A percentile compares a stretch with the other conserved stretches of the same genome.
phyloP scores from a whole-genome alignment of 2,329 filamentous ascomycete species.

The Magnaporthiopsis rhizophila region DNA sequence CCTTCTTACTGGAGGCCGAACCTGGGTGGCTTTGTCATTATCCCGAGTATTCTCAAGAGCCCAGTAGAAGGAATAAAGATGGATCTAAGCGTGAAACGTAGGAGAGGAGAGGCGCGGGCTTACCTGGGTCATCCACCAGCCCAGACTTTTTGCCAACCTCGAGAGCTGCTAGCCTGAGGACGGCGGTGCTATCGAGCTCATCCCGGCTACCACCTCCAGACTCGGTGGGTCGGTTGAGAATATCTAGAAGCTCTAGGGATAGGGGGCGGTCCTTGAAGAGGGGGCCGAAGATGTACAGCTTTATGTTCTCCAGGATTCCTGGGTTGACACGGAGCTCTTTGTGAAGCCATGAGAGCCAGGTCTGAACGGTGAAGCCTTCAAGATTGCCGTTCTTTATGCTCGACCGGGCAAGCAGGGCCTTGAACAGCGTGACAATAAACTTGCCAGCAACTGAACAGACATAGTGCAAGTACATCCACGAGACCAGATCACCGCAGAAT shows the following conservation, averaged over 20 bases:
- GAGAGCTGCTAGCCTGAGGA: slow-evolving; percentile 58
- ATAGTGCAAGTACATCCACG: slow-evolving; percentile 48
- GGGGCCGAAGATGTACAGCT: slow-evolving; percentile 55
- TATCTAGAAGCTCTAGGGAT: slow-evolving; percentile 49
- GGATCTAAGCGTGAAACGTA: background rate
- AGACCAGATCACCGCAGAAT: slow-evolving; percentile 26
- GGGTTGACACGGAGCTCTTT: slow-evolving; percentile 39
- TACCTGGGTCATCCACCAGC: slow-evolving; percentile 60
- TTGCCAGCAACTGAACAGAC: slow-evolving; percentile 54
- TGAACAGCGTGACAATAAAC: slow-evolving; percentile 50
- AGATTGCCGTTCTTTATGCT: slow-evolving; percentile 18
- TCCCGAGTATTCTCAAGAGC: background rate
- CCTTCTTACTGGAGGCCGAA: slow-evolving; percentile 8
- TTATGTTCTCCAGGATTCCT: slow-evolving; percentile 51
- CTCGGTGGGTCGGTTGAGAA: slow-evolving; percentile 27
- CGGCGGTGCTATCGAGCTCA: slow-evolving; percentile 42
- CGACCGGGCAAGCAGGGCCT: slow-evolving; percentile 25
- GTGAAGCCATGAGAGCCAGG: slow-evolving; percentile 51
- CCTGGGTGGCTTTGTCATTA: slow-evolving; percentile 14
- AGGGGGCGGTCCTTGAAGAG: slow-evolving; percentile 52
- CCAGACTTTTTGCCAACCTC: slow-evolving; percentile 64
- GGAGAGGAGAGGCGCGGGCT: slow-evolving; percentile 9
- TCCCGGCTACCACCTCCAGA: slow-evolving; percentile 29
- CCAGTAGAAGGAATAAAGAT: background rate
- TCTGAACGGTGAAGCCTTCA: slow-evolving; percentile 27